Evolutionary conservation across 805 yeast genomes (phyloP), one percentile per base, ranked within the genome.

Genomic region (Candida chauliodis): DNA sequence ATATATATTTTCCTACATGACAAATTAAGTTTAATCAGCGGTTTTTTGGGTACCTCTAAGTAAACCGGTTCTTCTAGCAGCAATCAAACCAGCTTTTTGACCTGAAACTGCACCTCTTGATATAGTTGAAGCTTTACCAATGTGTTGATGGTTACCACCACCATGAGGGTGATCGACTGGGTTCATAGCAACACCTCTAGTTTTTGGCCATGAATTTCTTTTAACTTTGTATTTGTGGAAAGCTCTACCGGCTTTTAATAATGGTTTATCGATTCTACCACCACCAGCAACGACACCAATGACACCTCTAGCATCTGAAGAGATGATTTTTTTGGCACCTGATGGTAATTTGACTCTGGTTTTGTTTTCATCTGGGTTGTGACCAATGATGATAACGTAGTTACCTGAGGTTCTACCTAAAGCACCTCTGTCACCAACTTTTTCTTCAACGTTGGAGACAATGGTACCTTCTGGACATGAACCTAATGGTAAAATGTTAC

Each of bases 111-210:
- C 65, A 52, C 65, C 64, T 58, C 64, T 58, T 40, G 63, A 59
- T 48, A 60, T 60, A 51, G 66, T 60, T 46, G 66, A 60, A 51
- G 66, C 66, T 55, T 60, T 60, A 44, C 45, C 61, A 53, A 56
- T 56, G 42, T 56, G 61, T 49, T 56, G 61, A 57, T 60, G 66
- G 64, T 60, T 60, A 91, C 99, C 99, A 91, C 99, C 98, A 87
- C 99, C 99, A 76, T 91, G 99, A 73, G 99, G 99, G 81, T 91
- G 99, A 74, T 91, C 99, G 73, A 91, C 99, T 75, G 98, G 98
- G 81, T 91, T 91, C 99, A 93, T 91, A 73, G 99, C 99, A 71
- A 91, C 98, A 91, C 98, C 99, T 81, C 98, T 89, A 69, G 98
- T 93, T 86, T 88, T 90, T 78, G 99, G 99, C 98, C 98, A 93